Evolutionary conservation across 805 yeast genomes (phyloP), one percentile per base, ranked within the genome.

Genomic region (Starmera amethionina): DNA sequence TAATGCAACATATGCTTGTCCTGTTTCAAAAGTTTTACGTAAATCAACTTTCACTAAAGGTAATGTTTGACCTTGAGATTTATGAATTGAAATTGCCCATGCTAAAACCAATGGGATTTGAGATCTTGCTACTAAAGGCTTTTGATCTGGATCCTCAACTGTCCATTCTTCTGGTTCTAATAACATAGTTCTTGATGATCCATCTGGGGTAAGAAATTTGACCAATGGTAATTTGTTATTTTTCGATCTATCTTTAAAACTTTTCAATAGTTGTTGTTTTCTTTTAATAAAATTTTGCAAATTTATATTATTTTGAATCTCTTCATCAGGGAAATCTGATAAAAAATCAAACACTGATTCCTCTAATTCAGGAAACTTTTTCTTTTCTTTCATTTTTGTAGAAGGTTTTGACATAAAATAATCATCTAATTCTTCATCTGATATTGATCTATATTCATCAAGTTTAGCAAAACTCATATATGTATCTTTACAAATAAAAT

Each of bases 1-100:
- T 29, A 93, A 64, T 0, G 97, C 98, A 28, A 93, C 98, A 56
- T 93, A 93, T 0, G 95, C 94, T 58, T 93, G 98, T 0, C 98
- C 98, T 40, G 76, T 79, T 55, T 89, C 97, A 60, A 90, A 90
- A 2, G 83, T 77, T 41, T 70, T 68, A 31, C 71, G 67, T 45
- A 90, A 68, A 56, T 93, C 95, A 6, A 90, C 95, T 46, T 72
- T 72, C 4, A 85, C 88, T 41, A 74, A 69, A 5, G 81, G 78
- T 35, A 88, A 60, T 0, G 97, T 84, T 60, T 90, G 89, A 1
- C 98, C 98, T 58, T 90, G 98, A 0, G 97, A 79, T 62, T 93
- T 90, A 57, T 93, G 98, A 35, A 93, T 89, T 0, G 97, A 88
- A 35, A 93, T 61, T 0, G 98, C 88, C 97, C 97, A 93, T 0